phyloP scores from a whole-genome alignment of 805 yeast species.

The Suhomyces tanzawaensis region DNA sequence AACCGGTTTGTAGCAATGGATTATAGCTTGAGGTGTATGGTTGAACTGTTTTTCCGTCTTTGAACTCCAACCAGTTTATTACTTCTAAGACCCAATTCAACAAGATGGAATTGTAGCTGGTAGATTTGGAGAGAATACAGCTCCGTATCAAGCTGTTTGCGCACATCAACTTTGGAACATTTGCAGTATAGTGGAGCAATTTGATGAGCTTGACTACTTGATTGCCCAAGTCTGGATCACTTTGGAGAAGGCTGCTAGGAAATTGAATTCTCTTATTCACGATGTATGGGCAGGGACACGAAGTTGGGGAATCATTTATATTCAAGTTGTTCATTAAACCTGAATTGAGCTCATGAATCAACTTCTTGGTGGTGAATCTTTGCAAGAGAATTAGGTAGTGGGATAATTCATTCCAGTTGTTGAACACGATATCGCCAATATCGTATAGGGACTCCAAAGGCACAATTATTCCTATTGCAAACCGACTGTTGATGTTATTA shows the following conservation, averaged over 20 bases:
- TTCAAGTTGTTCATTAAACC: slow-evolving; percentile 11
- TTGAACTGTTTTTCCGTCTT: slow-evolving; percentile 38
- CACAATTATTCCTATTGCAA: slow-evolving; percentile 48
- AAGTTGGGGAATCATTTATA: neutral
- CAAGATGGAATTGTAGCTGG: slow-evolving; percentile 33
- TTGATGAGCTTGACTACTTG: slow-evolving; percentile 37
- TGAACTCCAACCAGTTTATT: slow-evolving; percentile 54
- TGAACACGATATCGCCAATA: slow-evolving; percentile 41
- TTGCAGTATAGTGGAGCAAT: slow-evolving; percentile 37
- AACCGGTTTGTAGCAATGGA: slow-evolving; percentile 4
- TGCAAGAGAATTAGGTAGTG: slow-evolving; percentile 41
- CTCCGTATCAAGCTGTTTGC: slow-evolving; percentile 37
- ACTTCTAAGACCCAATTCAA: slow-evolving; percentile 53
- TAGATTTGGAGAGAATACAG: slow-evolving; percentile 3
- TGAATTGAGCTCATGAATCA: slow-evolving; percentile 25
- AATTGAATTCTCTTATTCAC: slow-evolving; percentile 36
- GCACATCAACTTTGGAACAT: slow-evolving; percentile 47
- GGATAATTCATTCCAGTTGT: slow-evolving; percentile 49
- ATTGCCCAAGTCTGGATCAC: slow-evolving; percentile 42
- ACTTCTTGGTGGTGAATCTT: slow-evolving; percentile 35
- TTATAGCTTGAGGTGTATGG: slow-evolving; percentile 8
- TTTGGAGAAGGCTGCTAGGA: slow-evolving; percentile 37
- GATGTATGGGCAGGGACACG: slow-evolving; percentile 21
- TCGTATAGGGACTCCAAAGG: slow-evolving; percentile 39
- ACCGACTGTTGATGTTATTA: slow-evolving; percentile 32